Conservation (phyloP, 805 yeast genomes). For the Lipomyces kockii region DNA sequence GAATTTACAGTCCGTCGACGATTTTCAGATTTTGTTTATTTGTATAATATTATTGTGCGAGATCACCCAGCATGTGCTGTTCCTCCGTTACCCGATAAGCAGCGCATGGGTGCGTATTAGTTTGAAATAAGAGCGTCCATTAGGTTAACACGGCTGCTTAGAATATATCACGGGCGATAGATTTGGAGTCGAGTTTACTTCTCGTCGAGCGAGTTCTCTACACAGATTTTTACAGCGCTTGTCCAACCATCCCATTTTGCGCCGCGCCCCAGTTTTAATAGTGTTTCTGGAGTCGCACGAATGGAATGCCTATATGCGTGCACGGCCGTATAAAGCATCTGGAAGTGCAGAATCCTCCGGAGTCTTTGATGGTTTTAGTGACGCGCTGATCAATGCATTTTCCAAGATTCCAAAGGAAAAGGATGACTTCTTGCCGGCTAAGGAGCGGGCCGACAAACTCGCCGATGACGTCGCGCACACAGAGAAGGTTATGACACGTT, state of each 20-base stretch:
- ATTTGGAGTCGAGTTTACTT: slow-evolving; percentile 81
- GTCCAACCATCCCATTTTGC: slow-evolving; percentile 71
- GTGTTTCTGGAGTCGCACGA: slow-evolving; percentile 73
- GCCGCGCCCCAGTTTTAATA: slow-evolving; percentile 70
- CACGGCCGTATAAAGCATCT: slow-evolving; percentile 50
- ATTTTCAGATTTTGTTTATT: slow-evolving; percentile 81
- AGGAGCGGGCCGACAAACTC: slow-evolving; percentile 78
- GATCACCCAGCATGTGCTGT: slow-evolving; percentile 85
- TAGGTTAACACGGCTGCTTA: slow-evolving; percentile 1
- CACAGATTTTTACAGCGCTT: slow-evolving; percentile 75
- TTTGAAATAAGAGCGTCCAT: neutral
- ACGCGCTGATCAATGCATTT: slow-evolving; percentile 91
- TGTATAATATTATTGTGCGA: slow-evolving; percentile 71
- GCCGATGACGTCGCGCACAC: slow-evolving; percentile 81
- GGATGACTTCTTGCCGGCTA: slow-evolving; percentile 80
- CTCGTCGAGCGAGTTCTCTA: slow-evolving; percentile 78
- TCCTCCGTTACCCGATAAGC: slow-evolving; percentile 94
- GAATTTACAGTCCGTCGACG: slow-evolving; percentile 70
- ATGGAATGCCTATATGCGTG: slow-evolving; percentile 69
- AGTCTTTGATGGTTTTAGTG: slow-evolving; percentile 81
- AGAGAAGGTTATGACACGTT: slow-evolving; percentile 75
- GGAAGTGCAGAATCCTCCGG: slow-evolving; percentile 42
- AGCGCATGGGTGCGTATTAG: slow-evolving; percentile 57
- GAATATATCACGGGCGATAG: slow-evolving; percentile 95
- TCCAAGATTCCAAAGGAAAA: slow-evolving; percentile 67